phyloP scores from a whole-genome alignment of 2,329 filamentous ascomycete genomes.

The Bipolaris cookei region DNA sequence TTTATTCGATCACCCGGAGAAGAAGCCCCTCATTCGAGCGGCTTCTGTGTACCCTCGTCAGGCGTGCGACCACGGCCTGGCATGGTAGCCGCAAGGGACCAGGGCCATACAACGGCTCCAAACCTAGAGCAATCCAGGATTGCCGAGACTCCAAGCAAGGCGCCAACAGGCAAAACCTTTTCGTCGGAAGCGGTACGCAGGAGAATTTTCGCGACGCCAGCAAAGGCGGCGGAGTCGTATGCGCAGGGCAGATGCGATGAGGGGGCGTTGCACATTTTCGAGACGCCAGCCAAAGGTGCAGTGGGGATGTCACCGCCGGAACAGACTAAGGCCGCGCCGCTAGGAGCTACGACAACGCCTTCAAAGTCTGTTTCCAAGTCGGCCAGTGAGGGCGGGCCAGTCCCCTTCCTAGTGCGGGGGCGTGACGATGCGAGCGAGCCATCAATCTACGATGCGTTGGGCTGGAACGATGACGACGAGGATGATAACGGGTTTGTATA shows the following conservation, averaged over 20 bases:
- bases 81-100: constrained; percentile 36
- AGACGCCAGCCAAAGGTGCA: constrained; percentile 33
- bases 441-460: constrained; percentile 53
- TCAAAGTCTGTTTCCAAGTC: constrained; percentile 18
- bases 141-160: constrained; percentile 54
- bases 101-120: constrained; percentile 39
- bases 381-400: constrained; percentile 1
- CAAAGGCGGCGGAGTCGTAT: constrained; percentile 26
- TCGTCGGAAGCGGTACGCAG: constrained; percentile 33
- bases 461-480: constrained; percentile 55
- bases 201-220: constrained; percentile 44
- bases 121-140: constrained; percentile 39
- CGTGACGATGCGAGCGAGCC: constrained; percentile 24
- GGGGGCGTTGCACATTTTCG: constrained; percentile 22
- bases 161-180: constrained; percentile 41
- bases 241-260: constrained; percentile 1
- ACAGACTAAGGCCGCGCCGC: constrained; percentile 10
- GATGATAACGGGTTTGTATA: constrained; percentile 35
- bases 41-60: constrained; percentile 51
- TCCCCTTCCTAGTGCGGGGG: constrained; percentile 16
- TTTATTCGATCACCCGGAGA: constrained; percentile 25
- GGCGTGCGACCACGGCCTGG: constrained; percentile 40
- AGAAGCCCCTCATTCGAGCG: constrained; percentile 34
- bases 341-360: constrained; percentile 29
- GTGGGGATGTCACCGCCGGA: constrained; percentile 20